Conservation (phyloP, 441 rosid genomes). For the Populus trichocarpa region DNA sequence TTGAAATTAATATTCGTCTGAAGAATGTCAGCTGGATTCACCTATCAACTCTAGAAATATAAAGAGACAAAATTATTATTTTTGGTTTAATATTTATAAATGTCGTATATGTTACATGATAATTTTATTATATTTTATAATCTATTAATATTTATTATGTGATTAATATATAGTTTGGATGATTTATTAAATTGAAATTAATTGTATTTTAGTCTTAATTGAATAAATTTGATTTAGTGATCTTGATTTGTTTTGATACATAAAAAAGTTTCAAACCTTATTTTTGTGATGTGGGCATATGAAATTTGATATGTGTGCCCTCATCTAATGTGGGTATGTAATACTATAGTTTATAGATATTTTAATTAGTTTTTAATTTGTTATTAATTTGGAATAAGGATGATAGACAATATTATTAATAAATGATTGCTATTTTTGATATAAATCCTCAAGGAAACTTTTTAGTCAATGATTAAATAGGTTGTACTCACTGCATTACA, state of each 20-base stretch:
- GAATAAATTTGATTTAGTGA: no score
- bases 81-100: not conserved
- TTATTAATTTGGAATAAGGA: not conserved
- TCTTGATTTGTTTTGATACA: no score
- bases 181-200: no score
- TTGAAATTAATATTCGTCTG: not conserved
- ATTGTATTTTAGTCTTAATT: no score
- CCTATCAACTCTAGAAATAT: not conserved
- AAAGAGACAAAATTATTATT: not conserved
- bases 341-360: no score
- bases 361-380: no score
- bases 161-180: no score
- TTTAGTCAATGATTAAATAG: not conserved
- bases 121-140: no score
- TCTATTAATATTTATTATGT: no score
- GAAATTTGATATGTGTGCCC: not conserved
- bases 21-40: not conserved
- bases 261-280: no score
- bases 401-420: not conserved
- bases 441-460: not conserved
- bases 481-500: no score
- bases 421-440: no score
- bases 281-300: not conserved
- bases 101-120: not conserved
- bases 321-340: not conserved